Percentiles rank a stretch among this genome's conserved stretches.
These are phyloP conservation scores for Aphanomyces astaci DNA, from an alignment of 352 stramenopile species.

Conservation along the genomic window DNA sequence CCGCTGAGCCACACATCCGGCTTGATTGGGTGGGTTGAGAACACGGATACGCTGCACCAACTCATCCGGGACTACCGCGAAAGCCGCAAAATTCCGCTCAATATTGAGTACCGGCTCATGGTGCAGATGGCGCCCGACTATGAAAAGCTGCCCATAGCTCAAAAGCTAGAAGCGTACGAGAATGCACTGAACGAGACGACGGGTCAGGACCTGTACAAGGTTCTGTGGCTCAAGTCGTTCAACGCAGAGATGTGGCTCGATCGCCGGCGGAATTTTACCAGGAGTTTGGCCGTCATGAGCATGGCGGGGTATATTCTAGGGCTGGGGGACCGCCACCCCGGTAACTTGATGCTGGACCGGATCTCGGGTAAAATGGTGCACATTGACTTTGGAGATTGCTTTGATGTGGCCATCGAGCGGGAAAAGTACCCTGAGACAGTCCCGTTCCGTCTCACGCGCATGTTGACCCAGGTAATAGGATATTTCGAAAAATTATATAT, in stretches of 20 bases:
- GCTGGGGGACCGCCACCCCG: slow-evolving; percentile 98
- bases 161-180: slow-evolving; percentile 99
- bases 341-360: slow-evolving; percentile 99
- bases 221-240: slow-evolving; percentile 98
- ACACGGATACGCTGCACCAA: slow-evolving; percentile 99
- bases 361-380: slow-evolving; percentile 99
- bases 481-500: too few species aligned
- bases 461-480: slow-evolving; percentile 82
- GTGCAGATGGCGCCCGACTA: slow-evolving; percentile 96
- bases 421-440: slow-evolving; percentile 99
- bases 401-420: slow-evolving; percentile 99
- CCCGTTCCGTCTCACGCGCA: slow-evolving; percentile 99
- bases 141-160: slow-evolving; percentile 96
- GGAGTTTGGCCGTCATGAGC: slow-evolving; percentile 99
- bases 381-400: slow-evolving; percentile 98
- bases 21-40: slow-evolving; percentile 98
- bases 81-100: slow-evolving; percentile 89
- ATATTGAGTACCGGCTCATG: slow-evolving; percentile 97
- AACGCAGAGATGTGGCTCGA: slow-evolving; percentile 99
- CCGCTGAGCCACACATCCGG: slow-evolving; percentile 98
- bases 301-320: slow-evolving; percentile 99
- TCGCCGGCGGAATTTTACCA: slow-evolving; percentile 96
- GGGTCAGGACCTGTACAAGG: slow-evolving; percentile 97
- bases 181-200: slow-evolving; percentile 89
- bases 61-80: slow-evolving; percentile 97